Percentiles rank a stretch among this genome's conserved stretches.
Evolutionary conservation across 495 filamentous ascomycete genomes (phyloP).

Genomic region (Trichoderma reesei): DNA sequence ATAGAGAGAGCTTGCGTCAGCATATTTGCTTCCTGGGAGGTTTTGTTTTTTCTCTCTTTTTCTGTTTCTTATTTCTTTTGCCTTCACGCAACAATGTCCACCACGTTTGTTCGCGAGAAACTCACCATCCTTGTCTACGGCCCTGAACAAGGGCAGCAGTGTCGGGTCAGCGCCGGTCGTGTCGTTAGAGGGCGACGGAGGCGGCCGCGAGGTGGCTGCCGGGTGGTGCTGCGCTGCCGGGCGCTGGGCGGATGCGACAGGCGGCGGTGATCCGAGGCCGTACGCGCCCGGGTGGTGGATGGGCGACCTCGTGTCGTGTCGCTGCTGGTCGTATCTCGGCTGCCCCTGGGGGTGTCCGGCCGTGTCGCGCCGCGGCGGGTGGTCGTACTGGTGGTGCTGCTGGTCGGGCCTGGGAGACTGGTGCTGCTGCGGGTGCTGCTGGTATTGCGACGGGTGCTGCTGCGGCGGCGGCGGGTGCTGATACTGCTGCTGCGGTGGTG

Average conservation of each 20-base stretch:
- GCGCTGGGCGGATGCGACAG: conserved; percentile 35
- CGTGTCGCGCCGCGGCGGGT: conserved; percentile 20
- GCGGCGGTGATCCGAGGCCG: conserved; percentile 26
- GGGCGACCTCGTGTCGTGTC: not conserved
- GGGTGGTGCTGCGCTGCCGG: conserved; percentile 42
- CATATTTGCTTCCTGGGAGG: not conserved
- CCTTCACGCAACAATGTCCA: too few species aligned
- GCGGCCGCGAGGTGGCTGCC: conserved; percentile 49
- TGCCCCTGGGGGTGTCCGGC: not conserved
- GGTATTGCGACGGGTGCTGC: conserved; percentile 22
- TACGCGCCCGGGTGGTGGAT: not conserved
- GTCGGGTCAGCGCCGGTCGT: conserved; percentile 58
- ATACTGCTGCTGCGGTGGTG: conserved; percentile 6
- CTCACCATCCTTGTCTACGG: conserved; percentile 75
- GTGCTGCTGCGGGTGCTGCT: conserved; percentile 23
- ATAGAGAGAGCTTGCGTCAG: not conserved
- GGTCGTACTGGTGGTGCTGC: conserved; percentile 20
- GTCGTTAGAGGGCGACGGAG: conserved; percentile 51
- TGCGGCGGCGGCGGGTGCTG: conserved; percentile 28
- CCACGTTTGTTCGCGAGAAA: not conserved
- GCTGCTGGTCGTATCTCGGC: conserved; percentile 14
- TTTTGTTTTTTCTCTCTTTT: not conserved
- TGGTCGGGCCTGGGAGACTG: not conserved
- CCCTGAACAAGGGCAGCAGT: conserved; percentile 78
- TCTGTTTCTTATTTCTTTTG: too few species aligned